Base-by-base conservation (phyloP, 306 rosid species). In the Trichosanthes cucumerina region DNA sequence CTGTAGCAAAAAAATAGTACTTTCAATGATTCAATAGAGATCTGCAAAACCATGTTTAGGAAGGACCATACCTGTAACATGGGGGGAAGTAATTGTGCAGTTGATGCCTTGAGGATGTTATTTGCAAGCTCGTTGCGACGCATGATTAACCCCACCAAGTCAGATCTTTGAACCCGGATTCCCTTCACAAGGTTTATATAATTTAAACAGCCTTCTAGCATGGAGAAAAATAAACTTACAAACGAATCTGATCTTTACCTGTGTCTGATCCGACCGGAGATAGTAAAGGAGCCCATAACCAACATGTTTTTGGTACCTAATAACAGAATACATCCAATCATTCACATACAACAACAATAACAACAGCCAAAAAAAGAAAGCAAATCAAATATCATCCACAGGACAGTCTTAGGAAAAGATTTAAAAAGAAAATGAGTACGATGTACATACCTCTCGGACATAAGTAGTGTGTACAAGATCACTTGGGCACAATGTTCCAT, bases 401-500 rank as follows among this genome's bases (percentile, higher is more conserved):
- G 53, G 36, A 43, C n/a, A 0, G 52, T 10, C 36, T 7, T 70
- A 16, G 3, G 39, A 44, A 44, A 65, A 47, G 0, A 41, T 14
- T 78, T 60, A 23, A 39, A 39, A 28, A 15, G 39, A 43, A 11
- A 28, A 26, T 0, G 26, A 28, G 41, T 76, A 79, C 21, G 46
- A 24, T 64, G 63, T 36, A 66, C 56, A 83, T 56, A 94, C 98
- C 98, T 89, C 85, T 92, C 98, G 13, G 97, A 94, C 98, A 94
- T 90, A 75, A 94, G 85, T 77, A 94, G 88, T 50, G 98, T 90
- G 82, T 92, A 94, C 26, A 94, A 81, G 79, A 92, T 89, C 58
- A 94, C 97, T 90, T 94, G 98, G 81, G 98, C 98, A 54, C 81
- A 63, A 74, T 94, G 98, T 84, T 94, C 98, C 83, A 82, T 79